Base-by-base conservation (phyloP, 768 basidiomycete species). In the Candolleomyces eurysporus region DNA sequence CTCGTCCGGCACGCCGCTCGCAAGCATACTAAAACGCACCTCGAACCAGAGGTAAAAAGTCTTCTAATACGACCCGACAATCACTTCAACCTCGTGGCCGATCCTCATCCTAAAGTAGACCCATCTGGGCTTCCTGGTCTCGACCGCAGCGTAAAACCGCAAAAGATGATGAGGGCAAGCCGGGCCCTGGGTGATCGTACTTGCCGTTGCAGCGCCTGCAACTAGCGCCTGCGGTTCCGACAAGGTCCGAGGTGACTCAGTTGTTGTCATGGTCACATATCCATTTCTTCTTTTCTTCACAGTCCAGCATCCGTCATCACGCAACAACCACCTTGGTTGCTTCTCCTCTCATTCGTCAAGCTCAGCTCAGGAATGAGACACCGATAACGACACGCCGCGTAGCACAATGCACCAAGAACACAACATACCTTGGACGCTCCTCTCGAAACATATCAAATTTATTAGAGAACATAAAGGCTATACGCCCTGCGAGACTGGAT, bases 371-470 rank as follows among this genome's bases (percentile, higher is more conserved):
- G n/a, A n/a, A n/a, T n/a, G n/a, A n/a, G n/a, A n/a, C n/a, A n/a
- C n/a, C n/a, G n/a, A n/a, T n/a, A n/a, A n/a, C n/a, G n/a, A n/a
- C n/a, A n/a, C n/a, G n/a, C n/a, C n/a, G n/a, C n/a, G 32, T 32
- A 32, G 5, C 32, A 32, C 42, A 31, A 78, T 78, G 79, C 77
- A 78, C 59, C 77, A 77, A 69, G 69, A 73, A 30, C 78, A 78
- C 56, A 76, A 73, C 48, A 75, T 78, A 22, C 74, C 77, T 1
- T 78, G 79, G 78, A 66, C 72, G 39, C 58, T 68, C 1, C 61
- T 78, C 17, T 65, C 74, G 9, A 64, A 71, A 11, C 70, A 77
- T 63, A 68, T 77, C 65, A 67, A 64, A 49, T 75, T 75, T 63
- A 64, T 74, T 2, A 60, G 53, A 30, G 69, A 78, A 19, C 72